A percentile compares a stretch with the other conserved stretches of the same genome.
Evolutionary conservation across 169 alveolate species (phyloP).

Genomic region (Hepatocystis sp.): DNA sequence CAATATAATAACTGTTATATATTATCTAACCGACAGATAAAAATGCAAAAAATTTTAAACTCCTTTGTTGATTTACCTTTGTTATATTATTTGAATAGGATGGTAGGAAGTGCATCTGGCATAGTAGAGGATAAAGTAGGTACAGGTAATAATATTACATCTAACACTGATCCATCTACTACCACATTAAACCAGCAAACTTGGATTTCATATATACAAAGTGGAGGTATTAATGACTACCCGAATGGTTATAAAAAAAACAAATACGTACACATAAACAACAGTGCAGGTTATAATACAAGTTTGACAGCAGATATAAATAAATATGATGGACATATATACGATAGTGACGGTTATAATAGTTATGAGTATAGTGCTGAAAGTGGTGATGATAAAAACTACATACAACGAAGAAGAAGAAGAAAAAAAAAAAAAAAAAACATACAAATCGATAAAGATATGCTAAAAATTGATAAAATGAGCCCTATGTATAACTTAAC

Average conservation of each 20-base stretch:
- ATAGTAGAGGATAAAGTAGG: too few relatives aligned
- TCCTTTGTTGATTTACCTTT: conserved; percentile 56
- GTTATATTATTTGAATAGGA: conserved; percentile 14
- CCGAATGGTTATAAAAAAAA: too few relatives aligned
- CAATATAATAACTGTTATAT: conserved; percentile 52
- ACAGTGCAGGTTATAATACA: too few relatives aligned
- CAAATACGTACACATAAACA: too few relatives aligned
- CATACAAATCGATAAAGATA: background rate
- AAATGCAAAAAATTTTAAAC: conserved; percentile 46
- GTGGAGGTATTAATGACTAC: too few relatives aligned
- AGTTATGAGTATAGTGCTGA: background rate
- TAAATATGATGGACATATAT: background rate
- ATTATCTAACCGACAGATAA: conserved; percentile 49
- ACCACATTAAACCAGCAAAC: conserved; percentile 8
- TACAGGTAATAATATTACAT: too few relatives aligned
- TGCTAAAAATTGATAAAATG: conserved; percentile 5
- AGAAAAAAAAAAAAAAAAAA: background rate
- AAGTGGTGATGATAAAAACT: background rate
- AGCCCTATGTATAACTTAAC: too few relatives aligned
- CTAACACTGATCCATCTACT: too few relatives aligned
- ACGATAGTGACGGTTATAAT: background rate
- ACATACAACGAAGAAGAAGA: background rate
- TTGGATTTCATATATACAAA: conserved; percentile 9
- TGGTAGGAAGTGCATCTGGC: too few relatives aligned
- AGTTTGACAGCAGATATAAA: background rate